Evolutionary conservation across 2,329 filamentous ascomycete genomes (phyloP).

Genomic region (Aspergillus hiratsukae): DNA sequence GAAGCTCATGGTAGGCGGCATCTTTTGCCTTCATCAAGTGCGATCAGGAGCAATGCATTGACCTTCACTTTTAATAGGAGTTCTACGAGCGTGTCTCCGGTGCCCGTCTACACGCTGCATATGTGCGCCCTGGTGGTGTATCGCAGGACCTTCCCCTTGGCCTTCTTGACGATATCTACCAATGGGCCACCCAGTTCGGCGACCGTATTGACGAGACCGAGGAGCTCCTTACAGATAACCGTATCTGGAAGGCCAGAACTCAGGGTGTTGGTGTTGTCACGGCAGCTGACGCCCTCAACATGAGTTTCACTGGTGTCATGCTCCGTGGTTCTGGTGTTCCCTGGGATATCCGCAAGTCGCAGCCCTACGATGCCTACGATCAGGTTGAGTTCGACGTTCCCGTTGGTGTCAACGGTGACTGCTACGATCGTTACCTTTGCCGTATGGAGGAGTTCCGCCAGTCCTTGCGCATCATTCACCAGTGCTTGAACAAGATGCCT

Average conservation of each 20-base stretch:
- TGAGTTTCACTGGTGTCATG: slow-evolving; percentile 96
- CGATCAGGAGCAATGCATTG: slow-evolving; percentile 8
- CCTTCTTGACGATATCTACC: slow-evolving; percentile 96
- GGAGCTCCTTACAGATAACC: slow-evolving; percentile 97
- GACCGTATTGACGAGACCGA: slow-evolving; percentile 99
- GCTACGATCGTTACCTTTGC: slow-evolving; percentile 98
- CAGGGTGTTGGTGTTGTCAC: slow-evolving; percentile 87
- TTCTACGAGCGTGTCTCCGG: slow-evolving; percentile 99
- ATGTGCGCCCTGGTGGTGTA: slow-evolving; percentile 93
- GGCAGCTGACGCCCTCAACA: slow-evolving; percentile 91
- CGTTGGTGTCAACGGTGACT: slow-evolving; percentile 94
- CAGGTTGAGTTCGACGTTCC: slow-evolving; percentile 98
- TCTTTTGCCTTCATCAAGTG: background rate
- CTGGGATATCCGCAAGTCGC: slow-evolving; percentile 93
- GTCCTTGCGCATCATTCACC: slow-evolving; percentile 95
- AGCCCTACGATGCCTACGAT: slow-evolving; percentile 96
- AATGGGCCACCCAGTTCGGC: slow-evolving; percentile 98
- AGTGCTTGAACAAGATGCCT: slow-evolving; percentile 99
- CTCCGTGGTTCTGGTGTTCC: slow-evolving; percentile 92
- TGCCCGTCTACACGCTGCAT: slow-evolving; percentile 93
- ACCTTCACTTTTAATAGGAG: slow-evolving; percentile 58
- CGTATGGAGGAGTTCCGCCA: slow-evolving; percentile 99
- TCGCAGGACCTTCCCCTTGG: slow-evolving; percentile 92
- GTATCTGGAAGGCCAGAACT: slow-evolving; percentile 95
- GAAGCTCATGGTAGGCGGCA: slow-evolving; percentile 84